Base-by-base conservation (phyloP, 176 grass and related monocot genomes). In the Zoysia japonica region DNA sequence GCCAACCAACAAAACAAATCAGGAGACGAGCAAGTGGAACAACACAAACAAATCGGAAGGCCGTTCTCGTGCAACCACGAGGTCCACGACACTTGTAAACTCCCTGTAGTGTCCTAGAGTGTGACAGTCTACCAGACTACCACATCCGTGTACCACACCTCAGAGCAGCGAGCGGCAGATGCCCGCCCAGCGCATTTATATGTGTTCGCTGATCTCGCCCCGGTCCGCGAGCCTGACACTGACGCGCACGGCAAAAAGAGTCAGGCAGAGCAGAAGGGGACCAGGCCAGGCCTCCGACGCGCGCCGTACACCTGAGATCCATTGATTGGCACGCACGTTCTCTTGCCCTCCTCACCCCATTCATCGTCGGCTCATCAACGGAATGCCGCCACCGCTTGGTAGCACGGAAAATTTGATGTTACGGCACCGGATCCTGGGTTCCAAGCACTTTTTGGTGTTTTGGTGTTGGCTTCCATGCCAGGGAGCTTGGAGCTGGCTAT, bases 291-390 rank as follows among this genome's bases (percentile, higher is more conserved):
- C 44, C 45, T 35, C 65, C 54, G 53, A 10, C 28, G 44, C 78
- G 20, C 54, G 9, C 76, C 61, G 46, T 57, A 64, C 36, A 37
- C 36, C 16, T 48, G 71, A 82, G 70, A 48, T 61, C 55, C 75
- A 68, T 80, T 80, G 49, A 85, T 74, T 38, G 11, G 16, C 77
- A 28, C 57, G 41, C 76, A 80, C 61, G 84, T 80, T 74, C 43
- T 60, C 61, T 67, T 85, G 83, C 76, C 76, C 67, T 69, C 60
- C 40, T 35, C 41, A 11, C 7, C n/a, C n/a, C n/a, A n/a, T n/a
- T 2, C 44, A 40, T 48, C 62, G 2, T 36, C 10, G 20, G 64
- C 35, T 5, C 40, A 42, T 53, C 47, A 51, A 11, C 47, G 46
- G 44, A 2, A 3, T 54, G 44, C 44, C 44, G 44, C 44, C 44